phyloP scores from a whole-genome alignment of 768 basidiomycete species.

The Hemileccinum rubropunctum region DNA sequence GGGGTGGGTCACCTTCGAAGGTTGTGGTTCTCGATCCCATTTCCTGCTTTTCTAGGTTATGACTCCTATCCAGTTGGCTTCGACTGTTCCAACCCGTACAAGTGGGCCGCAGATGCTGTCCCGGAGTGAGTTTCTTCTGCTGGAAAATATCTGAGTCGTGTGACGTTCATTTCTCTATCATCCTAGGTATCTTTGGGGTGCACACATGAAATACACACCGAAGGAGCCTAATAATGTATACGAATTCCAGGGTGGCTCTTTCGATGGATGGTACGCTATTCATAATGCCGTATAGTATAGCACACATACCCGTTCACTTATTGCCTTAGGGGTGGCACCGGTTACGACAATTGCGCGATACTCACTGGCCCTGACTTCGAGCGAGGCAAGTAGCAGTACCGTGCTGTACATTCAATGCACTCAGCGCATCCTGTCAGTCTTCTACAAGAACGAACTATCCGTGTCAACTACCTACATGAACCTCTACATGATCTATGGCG shows the following conservation, averaged over 20 bases:
- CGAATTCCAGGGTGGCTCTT: constrained; percentile 43
- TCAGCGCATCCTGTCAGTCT: constrained; percentile 6
- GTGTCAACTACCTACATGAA: constrained; percentile 29
- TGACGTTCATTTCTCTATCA: background rate
- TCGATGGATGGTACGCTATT: constrained; percentile 49
- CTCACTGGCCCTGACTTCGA: constrained; percentile 25
- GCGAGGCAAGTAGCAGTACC: constrained; percentile 13
- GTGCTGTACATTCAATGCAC: background rate
- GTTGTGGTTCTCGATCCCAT: background rate
- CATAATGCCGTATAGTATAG: constrained; percentile 24
- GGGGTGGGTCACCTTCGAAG: constrained; percentile 34
- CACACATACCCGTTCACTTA: background rate
- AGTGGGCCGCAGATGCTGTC: constrained; percentile 44
- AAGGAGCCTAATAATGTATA: constrained; percentile 21
- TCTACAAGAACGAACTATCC: constrained; percentile 21
- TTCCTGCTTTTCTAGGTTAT: constrained; percentile 10
- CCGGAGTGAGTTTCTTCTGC: constrained; percentile 29
- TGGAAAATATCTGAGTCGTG: background rate
- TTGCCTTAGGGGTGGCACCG: constrained; percentile 22
- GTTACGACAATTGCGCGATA: constrained; percentile 18
- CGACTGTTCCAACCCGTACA: constrained; percentile 47
- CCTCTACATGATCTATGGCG: constrained; percentile 60
- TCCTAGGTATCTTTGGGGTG: constrained; percentile 37
- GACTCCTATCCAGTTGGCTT: constrained; percentile 49
- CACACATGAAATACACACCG: constrained; percentile 30